Evolutionary conservation across 2,329 filamentous ascomycete genomes (phyloP).

Genomic region (Ceratocystis lukuohia): DNA sequence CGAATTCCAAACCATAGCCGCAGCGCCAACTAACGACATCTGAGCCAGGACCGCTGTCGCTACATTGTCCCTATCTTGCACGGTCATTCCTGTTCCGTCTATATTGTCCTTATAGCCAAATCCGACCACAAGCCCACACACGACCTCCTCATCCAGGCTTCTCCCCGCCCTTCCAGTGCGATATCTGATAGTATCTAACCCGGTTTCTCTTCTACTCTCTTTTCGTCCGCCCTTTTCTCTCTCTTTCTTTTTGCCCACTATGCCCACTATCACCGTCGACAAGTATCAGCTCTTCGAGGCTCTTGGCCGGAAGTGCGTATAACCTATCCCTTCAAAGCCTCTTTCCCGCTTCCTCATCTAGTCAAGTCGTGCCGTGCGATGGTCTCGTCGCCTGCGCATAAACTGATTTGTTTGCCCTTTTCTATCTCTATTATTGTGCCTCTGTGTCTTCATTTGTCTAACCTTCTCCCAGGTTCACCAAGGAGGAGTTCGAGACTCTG

Average conservation of each 20-base stretch:
- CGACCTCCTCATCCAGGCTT: not conserved
- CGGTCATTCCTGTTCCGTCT: not conserved
- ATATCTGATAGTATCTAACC: not conserved
- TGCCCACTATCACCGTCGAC: slow-evolving; percentile 95
- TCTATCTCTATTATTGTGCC: slow-evolving; percentile 11
- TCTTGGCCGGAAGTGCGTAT: slow-evolving; percentile 64
- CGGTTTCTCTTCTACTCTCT: not conserved
- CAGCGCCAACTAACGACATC: not conserved
- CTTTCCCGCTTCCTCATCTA: not conserved
- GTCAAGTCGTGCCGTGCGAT: not conserved
- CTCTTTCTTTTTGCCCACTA: slow-evolving; percentile 30
- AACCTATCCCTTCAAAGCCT: not conserved
- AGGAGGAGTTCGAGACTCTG: slow-evolving; percentile 87
- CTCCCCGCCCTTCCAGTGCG: not conserved
- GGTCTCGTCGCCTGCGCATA: not conserved
- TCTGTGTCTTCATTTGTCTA: slow-evolving; percentile 19
- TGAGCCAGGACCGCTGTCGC: slow-evolving; percentile 7
- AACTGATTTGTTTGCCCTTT: no score
- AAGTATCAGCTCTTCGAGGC: slow-evolving; percentile 92
- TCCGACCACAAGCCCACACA: not conserved
- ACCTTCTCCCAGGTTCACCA: slow-evolving; percentile 53
- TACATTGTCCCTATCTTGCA: not conserved
- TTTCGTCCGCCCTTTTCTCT: not conserved
- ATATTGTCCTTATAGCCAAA: not conserved
- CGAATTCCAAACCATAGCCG: not conserved